Evolutionary conservation across 306 rosid species (phyloP).

Genomic region (Cotoneaster glaucophyllus): DNA sequence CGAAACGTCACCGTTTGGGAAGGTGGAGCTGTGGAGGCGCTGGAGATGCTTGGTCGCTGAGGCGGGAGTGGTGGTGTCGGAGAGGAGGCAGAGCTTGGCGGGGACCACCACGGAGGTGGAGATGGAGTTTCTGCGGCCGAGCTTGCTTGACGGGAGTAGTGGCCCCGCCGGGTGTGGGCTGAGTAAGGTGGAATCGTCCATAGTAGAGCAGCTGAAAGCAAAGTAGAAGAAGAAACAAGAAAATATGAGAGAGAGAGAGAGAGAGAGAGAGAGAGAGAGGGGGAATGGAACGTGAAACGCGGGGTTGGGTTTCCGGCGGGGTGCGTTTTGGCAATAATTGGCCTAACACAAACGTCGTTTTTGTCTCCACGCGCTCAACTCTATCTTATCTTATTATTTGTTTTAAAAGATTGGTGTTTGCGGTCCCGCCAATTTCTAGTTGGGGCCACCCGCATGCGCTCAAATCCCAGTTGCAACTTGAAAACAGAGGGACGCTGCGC

Average conservation of each 20-base stretch:
- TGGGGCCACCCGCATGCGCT: no score
- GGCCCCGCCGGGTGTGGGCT: constrained; percentile 1
- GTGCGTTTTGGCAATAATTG: not conserved
- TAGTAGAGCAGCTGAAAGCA: constrained; percentile 2
- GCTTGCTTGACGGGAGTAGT: not conserved
- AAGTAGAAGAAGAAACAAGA: not conserved
- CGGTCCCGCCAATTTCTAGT: not conserved
- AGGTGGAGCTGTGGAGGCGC: constrained; percentile 29
- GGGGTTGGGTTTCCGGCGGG: not conserved
- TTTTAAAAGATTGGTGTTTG: not conserved
- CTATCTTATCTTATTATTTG: not conserved
- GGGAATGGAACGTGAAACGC: no score
- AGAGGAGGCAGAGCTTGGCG: constrained; percentile 11
- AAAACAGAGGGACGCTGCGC: no score
- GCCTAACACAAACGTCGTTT: not conserved
- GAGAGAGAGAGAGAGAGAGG: not conserved
- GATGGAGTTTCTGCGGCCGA: constrained; percentile 55
- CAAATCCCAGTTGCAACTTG: no score
- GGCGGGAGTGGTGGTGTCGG: not conserved
- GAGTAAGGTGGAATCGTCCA: constrained; percentile 20
- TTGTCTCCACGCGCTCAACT: not conserved
- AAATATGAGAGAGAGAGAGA: not conserved
- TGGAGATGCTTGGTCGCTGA: constrained; percentile 14
- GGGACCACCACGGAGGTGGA: constrained; percentile 33
- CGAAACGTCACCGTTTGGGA: constrained; percentile 13